Evolutionary conservation across 2,329 filamentous ascomycete genomes (phyloP).

Genomic region (Phaeosphaeriaceae sp.): DNA sequence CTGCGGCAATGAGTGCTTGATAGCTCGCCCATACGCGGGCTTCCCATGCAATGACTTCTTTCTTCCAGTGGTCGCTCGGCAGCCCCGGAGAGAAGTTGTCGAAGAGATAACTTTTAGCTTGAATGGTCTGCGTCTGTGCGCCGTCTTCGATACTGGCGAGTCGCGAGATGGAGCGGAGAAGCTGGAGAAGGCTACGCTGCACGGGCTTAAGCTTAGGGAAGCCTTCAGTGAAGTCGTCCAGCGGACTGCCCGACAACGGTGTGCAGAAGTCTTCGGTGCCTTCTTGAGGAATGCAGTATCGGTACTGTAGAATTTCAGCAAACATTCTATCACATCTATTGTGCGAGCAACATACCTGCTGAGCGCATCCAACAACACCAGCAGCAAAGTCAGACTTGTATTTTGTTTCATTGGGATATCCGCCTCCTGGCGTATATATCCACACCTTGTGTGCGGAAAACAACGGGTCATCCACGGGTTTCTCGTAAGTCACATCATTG

Average conservation of each 20-base stretch:
- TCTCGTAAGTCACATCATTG: slow-evolving; percentile 1
- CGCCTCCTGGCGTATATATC: slow-evolving; percentile 1
- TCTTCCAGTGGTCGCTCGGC: slow-evolving; percentile 9
- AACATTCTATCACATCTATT: too few relatives aligned
- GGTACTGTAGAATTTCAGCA: slow-evolving; percentile 1
- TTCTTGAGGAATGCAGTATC: slow-evolving; percentile 1
- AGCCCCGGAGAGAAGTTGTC: slow-evolving; percentile 1
- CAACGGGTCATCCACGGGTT: slow-evolving; percentile 6
- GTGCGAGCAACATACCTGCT: slow-evolving; percentile 6
- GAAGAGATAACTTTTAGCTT: not conserved
- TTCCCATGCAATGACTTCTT: slow-evolving; percentile 7
- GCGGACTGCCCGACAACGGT: not conserved
- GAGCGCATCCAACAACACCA: slow-evolving; percentile 5
- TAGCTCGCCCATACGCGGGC: slow-evolving; percentile 2
- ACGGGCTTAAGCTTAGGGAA: slow-evolving; percentile 4
- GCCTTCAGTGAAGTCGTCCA: not conserved
- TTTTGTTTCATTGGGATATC: not conserved
- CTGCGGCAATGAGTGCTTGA: slow-evolving; percentile 7
- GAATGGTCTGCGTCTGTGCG: not conserved
- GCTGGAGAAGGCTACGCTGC: not conserved
- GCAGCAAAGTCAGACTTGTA: slow-evolving; percentile 3
- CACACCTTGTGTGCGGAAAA: slow-evolving; percentile 3
- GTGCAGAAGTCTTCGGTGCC: slow-evolving; percentile 1
- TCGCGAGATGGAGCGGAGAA: slow-evolving; percentile 2
- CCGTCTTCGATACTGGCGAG: slow-evolving; percentile 1